A percentile compares a stretch with the other conserved stretches of the same genome.
phyloP scores from a whole-genome alignment of 108 stramenopile genomes.

The Cylindrotheca closterium region DNA sequence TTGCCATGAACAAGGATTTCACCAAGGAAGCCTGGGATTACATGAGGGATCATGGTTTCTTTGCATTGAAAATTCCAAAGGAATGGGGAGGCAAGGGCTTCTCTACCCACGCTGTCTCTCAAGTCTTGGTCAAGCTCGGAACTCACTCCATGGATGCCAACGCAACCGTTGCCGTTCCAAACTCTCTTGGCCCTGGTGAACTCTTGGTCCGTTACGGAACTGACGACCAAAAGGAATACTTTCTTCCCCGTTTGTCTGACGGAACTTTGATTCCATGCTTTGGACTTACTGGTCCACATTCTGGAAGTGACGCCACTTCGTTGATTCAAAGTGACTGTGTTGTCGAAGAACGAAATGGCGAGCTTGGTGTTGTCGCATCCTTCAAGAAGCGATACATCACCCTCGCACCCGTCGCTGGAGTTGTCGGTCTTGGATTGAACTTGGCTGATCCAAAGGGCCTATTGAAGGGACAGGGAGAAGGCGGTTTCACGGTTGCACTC shows the following conservation, averaged over 20 bases:
- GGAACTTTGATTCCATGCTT: constrained; percentile 98
- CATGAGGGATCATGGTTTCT: constrained; percentile 93
- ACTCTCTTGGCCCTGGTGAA: constrained; percentile 97
- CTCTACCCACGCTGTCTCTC: constrained; percentile 90
- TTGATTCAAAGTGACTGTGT: constrained; percentile 90
- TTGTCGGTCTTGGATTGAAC: constrained; percentile 94
- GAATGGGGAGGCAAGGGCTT: constrained; percentile 97
- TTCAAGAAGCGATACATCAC: constrained; percentile 99
- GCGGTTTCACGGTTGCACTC: constrained; percentile 95
- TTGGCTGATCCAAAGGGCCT: constrained; percentile 91
- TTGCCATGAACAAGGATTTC: constrained; percentile 83
- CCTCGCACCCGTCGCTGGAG: constrained; percentile 95
- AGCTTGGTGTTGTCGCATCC: constrained; percentile 89
- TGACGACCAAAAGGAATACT: constrained; percentile 92
- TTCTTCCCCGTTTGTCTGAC: constrained; percentile 89
- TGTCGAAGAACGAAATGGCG: constrained; percentile 86
- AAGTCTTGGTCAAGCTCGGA: constrained; percentile 89
- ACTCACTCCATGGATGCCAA: constrained; percentile 91
- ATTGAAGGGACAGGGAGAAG: constrained; percentile 86
- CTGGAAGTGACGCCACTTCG: constrained; percentile 95
- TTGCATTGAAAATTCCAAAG: constrained; percentile 96
- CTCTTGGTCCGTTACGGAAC: constrained; percentile 94
- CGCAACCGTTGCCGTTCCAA: constrained; percentile 97
- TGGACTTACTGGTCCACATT: constrained; percentile 95
- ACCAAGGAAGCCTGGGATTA: constrained; percentile 91